These are phyloP conservation scores for Oryza brachyantha DNA, from an alignment of 176 grass and related monocot genomes.

Conservation along the genomic window DNA sequence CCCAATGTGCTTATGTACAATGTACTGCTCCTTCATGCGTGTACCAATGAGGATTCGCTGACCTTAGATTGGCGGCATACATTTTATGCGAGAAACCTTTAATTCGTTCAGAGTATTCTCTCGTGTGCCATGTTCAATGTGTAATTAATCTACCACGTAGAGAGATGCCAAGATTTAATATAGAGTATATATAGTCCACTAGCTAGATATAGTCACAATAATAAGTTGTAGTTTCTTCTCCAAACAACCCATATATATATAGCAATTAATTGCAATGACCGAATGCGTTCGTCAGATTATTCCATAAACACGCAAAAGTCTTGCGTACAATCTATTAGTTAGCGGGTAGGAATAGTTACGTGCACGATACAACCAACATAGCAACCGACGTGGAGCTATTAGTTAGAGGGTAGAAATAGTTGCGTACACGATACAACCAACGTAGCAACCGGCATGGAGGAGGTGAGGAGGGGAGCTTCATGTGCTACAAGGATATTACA, in stretches of 20 bases:
- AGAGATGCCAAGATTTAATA: background rate
- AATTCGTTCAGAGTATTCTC: background rate
- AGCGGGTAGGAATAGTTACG: background rate
- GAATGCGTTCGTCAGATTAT: background rate
- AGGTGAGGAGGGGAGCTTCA: background rate
- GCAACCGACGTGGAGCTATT: no score
- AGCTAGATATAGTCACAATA: background rate
- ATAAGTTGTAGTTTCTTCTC: background rate
- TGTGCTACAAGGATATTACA: background rate
- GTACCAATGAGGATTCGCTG: constrained; percentile 30
- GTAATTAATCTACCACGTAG: background rate
- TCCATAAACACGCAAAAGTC: background rate
- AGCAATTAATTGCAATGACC: no score
- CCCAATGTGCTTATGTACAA: background rate
- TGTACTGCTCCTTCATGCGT: background rate
- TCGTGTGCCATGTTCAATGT: background rate
- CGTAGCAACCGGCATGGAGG: background rate
- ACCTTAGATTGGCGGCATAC: background rate
- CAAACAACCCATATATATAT: background rate
- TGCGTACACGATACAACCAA: background rate
- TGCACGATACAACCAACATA: background rate
- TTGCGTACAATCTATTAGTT: background rate
- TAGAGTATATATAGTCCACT: background rate
- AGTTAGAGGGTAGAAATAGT: background rate
- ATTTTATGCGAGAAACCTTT: background rate